Evolutionary conservation across 2,329 filamentous ascomycete species (phyloP), one percentile per base, ranked within the genome.

Genomic region (Chlorencoelia australis): DNA sequence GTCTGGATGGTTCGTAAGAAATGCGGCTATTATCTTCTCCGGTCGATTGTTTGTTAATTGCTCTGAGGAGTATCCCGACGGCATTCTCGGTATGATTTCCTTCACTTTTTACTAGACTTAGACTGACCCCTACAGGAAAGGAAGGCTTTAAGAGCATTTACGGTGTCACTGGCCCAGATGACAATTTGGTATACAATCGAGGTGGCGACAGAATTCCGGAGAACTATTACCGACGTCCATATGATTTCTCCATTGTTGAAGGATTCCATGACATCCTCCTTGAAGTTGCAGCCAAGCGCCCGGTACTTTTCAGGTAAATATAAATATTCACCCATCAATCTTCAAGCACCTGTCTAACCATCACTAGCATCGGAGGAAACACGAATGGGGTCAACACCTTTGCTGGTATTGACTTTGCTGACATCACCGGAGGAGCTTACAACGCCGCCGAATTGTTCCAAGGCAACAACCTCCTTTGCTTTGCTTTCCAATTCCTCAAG

Each of bases 391-490:
- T 36, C 6, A 66, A 74, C 55, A 65, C 59, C 13, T 74, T 71
- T 46, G 56, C 61, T 4, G 67, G 67, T 4, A 45, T 73, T 28
- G 53, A 66, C 44, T 26, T 66, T 2, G 39, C 43, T 1, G 52
- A 69, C 35, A 21, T 69, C 8, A 64, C 65, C 4, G 59, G 62
- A 15, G 65, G 66, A 30, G 48, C 69, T 1, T 59, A 64, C 39
- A 70, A 67, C 44, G 47, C 54, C 2, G 41, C 52, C 7, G 62
- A 52, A 13, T 50, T 70, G 0, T 44, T 63, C 0, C 41, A 71
- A 39, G 65, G 62, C 8, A 69, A 71, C 54, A 68, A 72, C 43
- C 46, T 61, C 6, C 29, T 62, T 10, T 70, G 67, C 45, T 64
- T 65, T 39, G 58, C 47, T 6, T 55, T 60, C 27, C 57, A 68